These are phyloP conservation scores for Nannochloropsis limnetica DNA, from an alignment of 352 stramenopile genomes.

Conservation along the genomic window DNA sequence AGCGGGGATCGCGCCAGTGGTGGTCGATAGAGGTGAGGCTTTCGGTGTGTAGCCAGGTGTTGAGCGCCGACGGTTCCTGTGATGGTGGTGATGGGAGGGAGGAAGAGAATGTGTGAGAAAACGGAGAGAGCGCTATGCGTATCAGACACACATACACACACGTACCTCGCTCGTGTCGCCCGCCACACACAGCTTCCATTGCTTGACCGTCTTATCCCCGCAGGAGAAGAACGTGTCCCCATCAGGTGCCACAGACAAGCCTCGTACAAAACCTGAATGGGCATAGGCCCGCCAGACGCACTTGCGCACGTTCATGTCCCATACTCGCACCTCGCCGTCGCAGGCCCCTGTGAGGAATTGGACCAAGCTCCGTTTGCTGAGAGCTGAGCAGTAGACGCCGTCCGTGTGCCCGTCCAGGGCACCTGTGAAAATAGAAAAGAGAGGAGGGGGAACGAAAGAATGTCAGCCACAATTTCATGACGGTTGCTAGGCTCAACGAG, in stretches of 20 bases:
- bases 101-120: not conserved
- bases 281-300: slow-evolving; percentile 83
- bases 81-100: not conserved
- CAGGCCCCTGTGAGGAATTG: slow-evolving; percentile 73
- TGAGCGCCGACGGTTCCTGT: not conserved
- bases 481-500: not conserved
- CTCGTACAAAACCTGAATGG: slow-evolving; percentile 83
- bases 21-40: slow-evolving; percentile 84
- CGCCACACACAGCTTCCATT: slow-evolving; percentile 62
- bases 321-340: slow-evolving; percentile 87
- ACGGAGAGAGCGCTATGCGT: not conserved
- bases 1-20: slow-evolving; percentile 79
- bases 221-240: slow-evolving; percentile 80
- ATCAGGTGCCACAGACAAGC: slow-evolving; percentile 67
- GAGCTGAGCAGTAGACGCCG: slow-evolving; percentile 80
- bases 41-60: slow-evolving; percentile 6
- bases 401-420: slow-evolving; percentile 93
- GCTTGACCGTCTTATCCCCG: slow-evolving; percentile 89
- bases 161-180: slow-evolving; percentile 39
- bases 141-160: too few species aligned
- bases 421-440: not conserved
- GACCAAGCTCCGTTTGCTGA: slow-evolving; percentile 76
- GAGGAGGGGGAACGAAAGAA: not conserved
- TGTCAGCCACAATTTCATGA: not conserved
- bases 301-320: slow-evolving; percentile 85